Evolutionary conservation across 305 asterid species (phyloP).

Genomic region (Plantago coronopus): DNA sequence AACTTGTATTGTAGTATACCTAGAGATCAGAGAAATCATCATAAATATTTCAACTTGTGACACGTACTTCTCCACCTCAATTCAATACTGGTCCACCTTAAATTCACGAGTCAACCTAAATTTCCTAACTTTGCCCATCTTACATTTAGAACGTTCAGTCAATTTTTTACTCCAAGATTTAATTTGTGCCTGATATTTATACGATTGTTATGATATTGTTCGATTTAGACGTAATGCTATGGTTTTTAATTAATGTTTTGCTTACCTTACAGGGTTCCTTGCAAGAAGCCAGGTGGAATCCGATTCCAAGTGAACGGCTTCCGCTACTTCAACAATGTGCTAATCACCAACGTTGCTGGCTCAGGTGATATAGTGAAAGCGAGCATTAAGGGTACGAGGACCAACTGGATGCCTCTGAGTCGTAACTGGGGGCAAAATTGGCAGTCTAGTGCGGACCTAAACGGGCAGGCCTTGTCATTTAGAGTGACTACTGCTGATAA

Average conservation of each 20-base stretch:
- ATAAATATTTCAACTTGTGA: conserved; percentile 1
- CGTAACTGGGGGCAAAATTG: conserved; percentile 63
- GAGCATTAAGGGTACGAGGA: conserved; percentile 39
- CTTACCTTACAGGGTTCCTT: conserved; percentile 42
- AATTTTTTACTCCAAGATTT: background rate
- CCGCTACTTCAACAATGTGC: conserved; percentile 57
- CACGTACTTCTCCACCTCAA: background rate
- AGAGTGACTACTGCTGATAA: conserved; percentile 38
- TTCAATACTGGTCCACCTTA: background rate
- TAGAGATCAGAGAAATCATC: background rate
- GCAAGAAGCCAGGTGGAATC: conserved; percentile 47
- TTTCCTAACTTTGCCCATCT: background rate
- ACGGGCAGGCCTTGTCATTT: conserved; percentile 48
- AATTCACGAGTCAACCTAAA: conserved; percentile 22
- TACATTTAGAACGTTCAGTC: background rate
- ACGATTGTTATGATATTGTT: no score
- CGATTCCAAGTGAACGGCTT: conserved; percentile 55
- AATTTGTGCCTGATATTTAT: no score
- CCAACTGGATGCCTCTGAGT: conserved; percentile 44
- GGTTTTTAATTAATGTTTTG: background rate
- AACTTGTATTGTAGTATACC: background rate
- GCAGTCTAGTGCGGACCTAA: conserved; percentile 43
- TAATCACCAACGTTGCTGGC: conserved; percentile 54
- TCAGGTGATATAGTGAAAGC: conserved; percentile 49
- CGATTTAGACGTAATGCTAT: background rate